Evolutionary conservation across 2,329 filamentous ascomycete species (phyloP).

Genomic region (Penicillium sp.): DNA sequence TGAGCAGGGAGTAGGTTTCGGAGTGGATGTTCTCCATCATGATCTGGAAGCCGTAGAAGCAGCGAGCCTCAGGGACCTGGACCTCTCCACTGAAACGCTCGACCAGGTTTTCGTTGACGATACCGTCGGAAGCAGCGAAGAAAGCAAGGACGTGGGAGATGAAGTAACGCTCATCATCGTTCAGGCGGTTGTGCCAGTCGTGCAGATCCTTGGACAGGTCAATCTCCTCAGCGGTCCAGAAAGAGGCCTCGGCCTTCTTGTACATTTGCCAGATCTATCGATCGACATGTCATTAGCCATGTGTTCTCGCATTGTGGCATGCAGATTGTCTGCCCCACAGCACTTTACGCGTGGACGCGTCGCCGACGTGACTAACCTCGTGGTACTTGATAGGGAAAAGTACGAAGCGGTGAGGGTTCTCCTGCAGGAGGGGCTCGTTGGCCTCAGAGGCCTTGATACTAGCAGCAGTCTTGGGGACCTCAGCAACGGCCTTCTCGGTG

Average conservation of each 20-base stretch:
- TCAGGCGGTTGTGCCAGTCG: slow-evolving; percentile 98
- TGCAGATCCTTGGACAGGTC: slow-evolving; percentile 96
- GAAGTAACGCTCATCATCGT: slow-evolving; percentile 96
- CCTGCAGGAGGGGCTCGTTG: slow-evolving; percentile 87
- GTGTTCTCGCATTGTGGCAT: background rate
- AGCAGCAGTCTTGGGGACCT: slow-evolving; percentile 46
- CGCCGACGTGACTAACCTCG: slow-evolving; percentile 71
- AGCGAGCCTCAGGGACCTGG: slow-evolving; percentile 94
- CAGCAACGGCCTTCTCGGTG: slow-evolving; percentile 55
- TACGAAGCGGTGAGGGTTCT: slow-evolving; percentile 95
- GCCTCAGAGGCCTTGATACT: slow-evolving; percentile 68
- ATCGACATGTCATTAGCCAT: slow-evolving; percentile 12
- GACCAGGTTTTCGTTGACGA: slow-evolving; percentile 98
- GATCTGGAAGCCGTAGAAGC: slow-evolving; percentile 99
- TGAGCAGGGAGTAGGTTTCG: slow-evolving; percentile 97
- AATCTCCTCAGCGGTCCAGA: slow-evolving; percentile 99
- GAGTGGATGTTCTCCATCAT: slow-evolving; percentile 99
- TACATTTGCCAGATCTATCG: slow-evolving; percentile 99
- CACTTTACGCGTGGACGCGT: slow-evolving; percentile 70
- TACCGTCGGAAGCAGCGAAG: slow-evolving; percentile 97
- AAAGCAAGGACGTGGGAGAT: slow-evolving; percentile 98
- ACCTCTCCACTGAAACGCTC: slow-evolving; percentile 97
- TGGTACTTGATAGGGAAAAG: slow-evolving; percentile 99
- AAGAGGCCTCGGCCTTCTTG: slow-evolving; percentile 99
- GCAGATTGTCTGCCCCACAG: slow-evolving; percentile 13